Conservation (phyloP, 1,139 yeast species). For the Keqinozyma sinolaborantium region DNA sequence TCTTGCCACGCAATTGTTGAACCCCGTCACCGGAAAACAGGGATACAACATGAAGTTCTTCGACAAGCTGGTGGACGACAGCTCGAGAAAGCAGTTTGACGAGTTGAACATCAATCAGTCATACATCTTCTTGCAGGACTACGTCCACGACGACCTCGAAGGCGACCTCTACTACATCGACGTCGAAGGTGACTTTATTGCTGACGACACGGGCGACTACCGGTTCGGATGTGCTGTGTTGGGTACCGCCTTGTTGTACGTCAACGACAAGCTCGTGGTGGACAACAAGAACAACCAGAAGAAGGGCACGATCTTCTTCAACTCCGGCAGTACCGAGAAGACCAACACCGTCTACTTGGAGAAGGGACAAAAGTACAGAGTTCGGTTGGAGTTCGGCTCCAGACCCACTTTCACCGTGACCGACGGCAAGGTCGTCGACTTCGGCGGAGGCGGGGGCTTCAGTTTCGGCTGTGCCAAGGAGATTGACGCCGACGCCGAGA, state of each 20-base stretch:
- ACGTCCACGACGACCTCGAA: constrained; percentile 23
- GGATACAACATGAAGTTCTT: constrained; percentile 38
- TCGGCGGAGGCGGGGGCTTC: constrained; percentile 27
- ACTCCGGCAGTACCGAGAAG: constrained; percentile 48
- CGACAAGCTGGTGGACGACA: constrained; percentile 19
- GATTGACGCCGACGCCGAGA: constrained; percentile 19
- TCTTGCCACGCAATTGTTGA: constrained; percentile 18
- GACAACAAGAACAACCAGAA: constrained; percentile 54
- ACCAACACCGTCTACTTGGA: constrained; percentile 32
- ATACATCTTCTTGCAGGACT: constrained; percentile 45
- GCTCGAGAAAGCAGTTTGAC: constrained; percentile 30
- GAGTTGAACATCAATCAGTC: constrained; percentile 28
- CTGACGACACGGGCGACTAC: constrained; percentile 46
- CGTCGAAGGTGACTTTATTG: constrained; percentile 38
- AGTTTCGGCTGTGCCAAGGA: constrained; percentile 21
- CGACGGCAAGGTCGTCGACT: constrained; percentile 13
- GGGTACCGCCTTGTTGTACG: constrained; percentile 52
- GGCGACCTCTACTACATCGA: constrained; percentile 34
- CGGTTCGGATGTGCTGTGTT: constrained; percentile 47
- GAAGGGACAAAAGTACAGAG: constrained; percentile 38
- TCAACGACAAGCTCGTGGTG: constrained; percentile 49
- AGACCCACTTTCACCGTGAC: constrained; percentile 36
- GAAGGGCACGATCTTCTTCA: constrained; percentile 43
- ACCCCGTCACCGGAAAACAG: constrained; percentile 30
- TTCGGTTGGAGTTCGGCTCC: constrained; percentile 52